Evolutionary conservation across 2,329 filamentous ascomycete genomes (phyloP).

Genomic region (Penicillium sp.): DNA sequence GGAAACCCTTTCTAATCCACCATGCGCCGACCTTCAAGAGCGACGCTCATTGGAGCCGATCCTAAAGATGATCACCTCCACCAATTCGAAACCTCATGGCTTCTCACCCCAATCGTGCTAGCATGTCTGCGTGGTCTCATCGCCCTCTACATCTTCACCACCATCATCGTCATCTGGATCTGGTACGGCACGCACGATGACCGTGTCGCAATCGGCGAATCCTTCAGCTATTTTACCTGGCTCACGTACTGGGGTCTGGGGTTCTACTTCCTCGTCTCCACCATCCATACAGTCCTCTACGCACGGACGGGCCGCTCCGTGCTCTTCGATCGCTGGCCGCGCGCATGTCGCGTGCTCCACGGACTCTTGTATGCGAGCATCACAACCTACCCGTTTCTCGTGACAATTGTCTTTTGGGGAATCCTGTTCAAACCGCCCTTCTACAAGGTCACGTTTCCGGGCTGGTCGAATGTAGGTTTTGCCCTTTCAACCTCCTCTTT

Average conservation of each 20-base stretch:
- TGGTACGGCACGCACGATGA: slow-evolving; percentile 61
- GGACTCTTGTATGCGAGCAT: slow-evolving; percentile 64
- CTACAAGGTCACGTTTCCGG: slow-evolving; percentile 53
- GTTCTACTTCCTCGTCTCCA: slow-evolving; percentile 72
- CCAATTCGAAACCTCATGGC: slow-evolving; percentile 79
- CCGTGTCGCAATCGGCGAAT: slow-evolving; percentile 50
- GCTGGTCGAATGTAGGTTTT: slow-evolving; percentile 53
- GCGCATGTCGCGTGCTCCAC: slow-evolving; percentile 65
- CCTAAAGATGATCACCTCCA: slow-evolving; percentile 50
- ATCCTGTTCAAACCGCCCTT: slow-evolving; percentile 57
- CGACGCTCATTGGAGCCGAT: slow-evolving; percentile 36
- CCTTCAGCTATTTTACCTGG: slow-evolving; percentile 81
- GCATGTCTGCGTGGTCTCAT: slow-evolving; percentile 55
- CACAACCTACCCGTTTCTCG: slow-evolving; percentile 66
- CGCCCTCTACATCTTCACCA: slow-evolving; percentile 64
- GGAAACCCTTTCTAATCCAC: not conserved
- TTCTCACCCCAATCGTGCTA: slow-evolving; percentile 66
- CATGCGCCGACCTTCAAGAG: slow-evolving; percentile 21
- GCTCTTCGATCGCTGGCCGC: slow-evolving; percentile 62
- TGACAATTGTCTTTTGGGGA: slow-evolving; percentile 71
- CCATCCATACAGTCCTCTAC: slow-evolving; percentile 70
- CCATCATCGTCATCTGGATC: slow-evolving; percentile 68
- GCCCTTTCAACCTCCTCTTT: not conserved
- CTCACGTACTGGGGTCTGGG: slow-evolving; percentile 80
- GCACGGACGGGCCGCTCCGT: slow-evolving; percentile 52